Conservation (phyloP, 2,329 filamentous ascomycete genomes). For the Microcera coccophila region DNA sequence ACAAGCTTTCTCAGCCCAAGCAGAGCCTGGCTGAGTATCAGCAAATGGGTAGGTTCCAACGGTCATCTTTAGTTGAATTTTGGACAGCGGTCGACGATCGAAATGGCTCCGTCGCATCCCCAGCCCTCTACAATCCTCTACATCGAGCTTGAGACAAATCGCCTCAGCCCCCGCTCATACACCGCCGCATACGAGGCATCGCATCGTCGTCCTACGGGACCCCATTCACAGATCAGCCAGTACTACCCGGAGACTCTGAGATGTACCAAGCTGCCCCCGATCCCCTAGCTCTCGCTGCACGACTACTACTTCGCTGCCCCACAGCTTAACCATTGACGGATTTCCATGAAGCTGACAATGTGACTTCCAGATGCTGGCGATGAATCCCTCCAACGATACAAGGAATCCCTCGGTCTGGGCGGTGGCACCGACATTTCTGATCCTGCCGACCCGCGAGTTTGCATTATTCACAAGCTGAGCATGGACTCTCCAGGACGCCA, state of each 20-base stretch:
- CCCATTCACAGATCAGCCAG: neutral
- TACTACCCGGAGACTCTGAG: neutral
- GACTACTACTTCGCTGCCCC: too few relatives aligned
- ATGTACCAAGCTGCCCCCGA: too few relatives aligned
- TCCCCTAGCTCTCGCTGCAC: too few relatives aligned
- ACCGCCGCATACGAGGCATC: neutral
- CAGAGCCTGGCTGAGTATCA: conserved; percentile 95
- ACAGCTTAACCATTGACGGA: too few relatives aligned
- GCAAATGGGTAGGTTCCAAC: conserved; percentile 80
- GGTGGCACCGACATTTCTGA: conserved; percentile 69
- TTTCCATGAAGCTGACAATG: too few relatives aligned
- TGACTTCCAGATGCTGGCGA: conserved; percentile 62
- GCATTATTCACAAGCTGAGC: conserved; percentile 87
- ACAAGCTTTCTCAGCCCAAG: conserved; percentile 95
- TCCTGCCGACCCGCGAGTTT: conserved; percentile 79
- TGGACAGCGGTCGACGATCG: neutral
- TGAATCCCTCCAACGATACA: conserved; percentile 95
- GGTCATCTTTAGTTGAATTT: neutral
- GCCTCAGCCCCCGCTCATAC: neutral
- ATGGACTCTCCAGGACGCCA: conserved; percentile 78
- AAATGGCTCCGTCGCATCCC: neutral
- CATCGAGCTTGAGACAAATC: neutral
- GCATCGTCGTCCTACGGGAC: too few relatives aligned
- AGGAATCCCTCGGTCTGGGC: conserved; percentile 86
- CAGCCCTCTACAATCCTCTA: too few relatives aligned